A percentile compares a stretch with the other conserved stretches of the same genome.
These are phyloP conservation scores for Onygenales sp. DNA, from an alignment of 2,329 filamentous ascomycete genomes.

Conservation along the genomic window DNA sequence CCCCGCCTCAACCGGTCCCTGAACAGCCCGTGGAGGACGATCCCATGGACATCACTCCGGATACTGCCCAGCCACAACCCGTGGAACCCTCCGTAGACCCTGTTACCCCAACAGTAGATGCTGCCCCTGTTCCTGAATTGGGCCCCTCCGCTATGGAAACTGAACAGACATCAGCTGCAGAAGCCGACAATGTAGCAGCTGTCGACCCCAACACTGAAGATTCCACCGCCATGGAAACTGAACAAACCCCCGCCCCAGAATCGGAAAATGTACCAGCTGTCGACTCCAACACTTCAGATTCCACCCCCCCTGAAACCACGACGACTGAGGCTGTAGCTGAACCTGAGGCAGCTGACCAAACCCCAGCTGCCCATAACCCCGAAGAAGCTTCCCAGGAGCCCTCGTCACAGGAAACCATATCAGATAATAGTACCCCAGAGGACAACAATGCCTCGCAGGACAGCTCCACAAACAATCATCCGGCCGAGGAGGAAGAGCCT, in stretches of 20 bases:
- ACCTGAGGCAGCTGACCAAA: not conserved
- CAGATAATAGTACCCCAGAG: not conserved
- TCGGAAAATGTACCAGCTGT: not conserved
- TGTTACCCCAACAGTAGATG: not conserved
- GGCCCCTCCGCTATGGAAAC: not conserved
- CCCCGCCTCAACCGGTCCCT: not conserved
- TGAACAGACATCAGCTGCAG: not conserved
- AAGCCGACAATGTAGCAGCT: not conserved
- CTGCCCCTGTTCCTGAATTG: not conserved
- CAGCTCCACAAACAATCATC: not conserved
- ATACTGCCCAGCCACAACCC: not conserved
- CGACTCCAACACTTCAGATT: too few species aligned
- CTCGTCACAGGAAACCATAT: not conserved
- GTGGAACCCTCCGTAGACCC: not conserved
- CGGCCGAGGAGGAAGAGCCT: conserved; percentile 4
- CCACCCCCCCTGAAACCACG: not conserved
- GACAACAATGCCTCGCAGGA: not conserved
- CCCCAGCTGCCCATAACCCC: not conserved
- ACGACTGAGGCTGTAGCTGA: not conserved
- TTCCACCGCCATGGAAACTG: not conserved
- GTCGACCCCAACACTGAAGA: not conserved
- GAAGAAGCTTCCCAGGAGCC: not conserved
- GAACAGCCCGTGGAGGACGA: not conserved
- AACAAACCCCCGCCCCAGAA: not conserved
- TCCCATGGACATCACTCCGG: conserved; percentile 6